Base-by-base conservation (phyloP, 345 rosid species). In the Lagerstroemia speciosa region DNA sequence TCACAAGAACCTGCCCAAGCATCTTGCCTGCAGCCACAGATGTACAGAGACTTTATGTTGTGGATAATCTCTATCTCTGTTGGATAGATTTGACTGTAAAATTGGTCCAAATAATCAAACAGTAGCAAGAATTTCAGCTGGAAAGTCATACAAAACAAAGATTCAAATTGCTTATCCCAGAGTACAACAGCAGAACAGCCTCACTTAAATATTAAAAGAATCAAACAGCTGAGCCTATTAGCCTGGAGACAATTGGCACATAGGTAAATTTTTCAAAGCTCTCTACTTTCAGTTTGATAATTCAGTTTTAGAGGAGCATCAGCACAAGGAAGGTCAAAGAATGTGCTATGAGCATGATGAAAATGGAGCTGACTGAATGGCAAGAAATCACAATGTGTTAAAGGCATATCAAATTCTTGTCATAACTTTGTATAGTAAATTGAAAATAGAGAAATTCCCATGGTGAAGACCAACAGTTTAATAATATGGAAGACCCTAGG, bases 1-100 rank as follows among this genome's bases (percentile, higher is more conserved):
- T 95, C 66, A 95, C 99, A 61, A 95, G 98, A 62, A 88, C 81
- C 83, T 95, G 92, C 29, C 98, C 99, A 62, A 92, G 92, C 99
- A 95, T 95, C 82, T 92, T 92, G 43, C 89, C 99, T 95, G 82
- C 66, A 72, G 17, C 34, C 31, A 58, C 19, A 58, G 6, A 58
- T 27, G 63, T 24, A 46, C 19, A 60, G 65, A 24, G 57, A 81
- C 63, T 60, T 67, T 58, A 69, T 58, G 36, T 71, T 24, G 45
- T 62, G 19, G 52, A 38, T 64, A 0, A 67, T 9, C n/a, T 16
- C 33, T 36, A 32, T n/a, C 14, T 40, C 27, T 30, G 41, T 29
- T 62, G 11, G 26, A n/a, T n/a, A 33, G 15, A 34, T 26, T 55
- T 6, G 6, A 55, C 34, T 12, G n/a, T 5, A 9, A 38, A 65